phyloP scores from a whole-genome alignment of 2,329 filamentous ascomycete genomes.

The Beauveria bassiana region DNA sequence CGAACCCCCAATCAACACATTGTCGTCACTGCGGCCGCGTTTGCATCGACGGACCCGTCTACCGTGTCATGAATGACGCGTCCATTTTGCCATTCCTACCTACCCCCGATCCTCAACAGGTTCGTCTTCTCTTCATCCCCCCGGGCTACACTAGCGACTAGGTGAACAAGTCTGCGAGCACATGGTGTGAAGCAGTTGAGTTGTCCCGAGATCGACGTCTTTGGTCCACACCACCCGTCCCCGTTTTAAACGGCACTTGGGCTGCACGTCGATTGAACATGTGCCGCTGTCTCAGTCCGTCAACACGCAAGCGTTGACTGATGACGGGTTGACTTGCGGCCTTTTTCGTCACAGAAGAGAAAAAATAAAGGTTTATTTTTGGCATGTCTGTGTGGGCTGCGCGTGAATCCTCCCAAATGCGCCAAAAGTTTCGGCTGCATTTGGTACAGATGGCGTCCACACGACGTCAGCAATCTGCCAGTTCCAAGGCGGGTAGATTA shows the following conservation, averaged over 20 bases:
- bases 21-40: background rate
- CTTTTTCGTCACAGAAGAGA: background rate
- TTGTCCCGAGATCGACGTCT: background rate
- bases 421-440: too few relatives aligned
- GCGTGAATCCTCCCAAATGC: too few relatives aligned
- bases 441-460: background rate
- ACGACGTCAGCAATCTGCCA: background rate
- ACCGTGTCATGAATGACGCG: background rate
- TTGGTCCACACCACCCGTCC: background rate
- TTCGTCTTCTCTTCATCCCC: background rate
- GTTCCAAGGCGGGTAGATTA: background rate
- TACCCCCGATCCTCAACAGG: background rate
- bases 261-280: background rate
- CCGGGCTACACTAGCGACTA: too few relatives aligned
- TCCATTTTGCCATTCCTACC: background rate
- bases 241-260: background rate
- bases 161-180: too few relatives aligned
- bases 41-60: background rate
- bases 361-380: background rate
- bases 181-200: background rate
- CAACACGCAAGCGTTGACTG: background rate
- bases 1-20: background rate
- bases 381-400: background rate
- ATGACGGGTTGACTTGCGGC: background rate
- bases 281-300: background rate